phyloP scores from a whole-genome alignment of 2,329 filamentous ascomycete species.

The Moelleriella libera region DNA sequence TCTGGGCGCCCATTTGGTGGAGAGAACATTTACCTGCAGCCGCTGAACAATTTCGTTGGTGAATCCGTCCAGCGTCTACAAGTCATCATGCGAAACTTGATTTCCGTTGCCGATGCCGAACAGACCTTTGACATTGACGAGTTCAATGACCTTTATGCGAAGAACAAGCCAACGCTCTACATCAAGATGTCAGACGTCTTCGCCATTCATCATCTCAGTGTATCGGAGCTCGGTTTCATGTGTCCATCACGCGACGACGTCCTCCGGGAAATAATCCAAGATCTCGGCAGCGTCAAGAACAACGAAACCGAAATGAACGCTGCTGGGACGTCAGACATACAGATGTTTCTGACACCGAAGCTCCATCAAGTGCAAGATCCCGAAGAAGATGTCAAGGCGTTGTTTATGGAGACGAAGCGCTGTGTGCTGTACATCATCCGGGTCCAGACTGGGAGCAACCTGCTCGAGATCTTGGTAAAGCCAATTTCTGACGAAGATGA shows the following conservation, averaged over 20 bases:
- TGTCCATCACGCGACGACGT: constrained; percentile 75
- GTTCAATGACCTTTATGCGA: constrained; percentile 94
- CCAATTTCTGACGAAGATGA: constrained; percentile 80
- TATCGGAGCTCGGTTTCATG: constrained; percentile 62
- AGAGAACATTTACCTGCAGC: constrained; percentile 91
- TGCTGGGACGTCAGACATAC: constrained; percentile 77
- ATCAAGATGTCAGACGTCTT: constrained; percentile 98
- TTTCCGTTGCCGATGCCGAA: constrained; percentile 77
- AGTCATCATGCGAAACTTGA: constrained; percentile 61
- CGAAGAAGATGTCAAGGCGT: constrained; percentile 76
- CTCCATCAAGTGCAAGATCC: constrained; percentile 85
- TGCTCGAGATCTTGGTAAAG: constrained; percentile 92
- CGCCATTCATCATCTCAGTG: constrained; percentile 80
- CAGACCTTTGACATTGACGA: constrained; percentile 95
- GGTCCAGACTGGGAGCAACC: constrained; percentile 77
- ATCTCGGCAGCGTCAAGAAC: constrained; percentile 89
- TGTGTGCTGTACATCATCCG: constrained; percentile 96
- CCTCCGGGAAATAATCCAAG: constrained; percentile 80
- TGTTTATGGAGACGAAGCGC: constrained; percentile 97
- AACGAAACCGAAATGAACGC: constrained; percentile 89
- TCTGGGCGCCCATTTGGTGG: constrained; percentile 83
- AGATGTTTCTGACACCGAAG: constrained; percentile 79
- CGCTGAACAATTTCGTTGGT: constrained; percentile 79
- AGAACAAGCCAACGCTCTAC: constrained; percentile 94
- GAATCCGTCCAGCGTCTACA: constrained; percentile 72